Base-by-base conservation (phyloP, 208 protist genomes). In the Trypanosoma boissoni region DNA sequence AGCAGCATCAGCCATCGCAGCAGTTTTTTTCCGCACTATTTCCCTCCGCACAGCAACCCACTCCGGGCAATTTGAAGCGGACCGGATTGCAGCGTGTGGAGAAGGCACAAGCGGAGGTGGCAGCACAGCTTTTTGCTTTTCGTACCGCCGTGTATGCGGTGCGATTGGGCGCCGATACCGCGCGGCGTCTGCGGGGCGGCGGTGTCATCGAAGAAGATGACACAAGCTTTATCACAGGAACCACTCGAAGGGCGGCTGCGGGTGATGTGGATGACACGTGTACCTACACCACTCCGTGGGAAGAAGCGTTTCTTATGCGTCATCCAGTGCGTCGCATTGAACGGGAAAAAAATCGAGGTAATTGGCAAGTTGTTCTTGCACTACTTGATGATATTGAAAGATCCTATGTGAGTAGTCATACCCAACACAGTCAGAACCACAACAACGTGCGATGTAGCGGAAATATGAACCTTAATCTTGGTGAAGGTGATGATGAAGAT, bases 11-110 rank as follows among this genome's bases (percentile, higher is more conserved):
- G 12, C 48, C 12, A 12, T 46, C 20, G 8, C 43, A 58, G 12
- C 49, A 60, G 6, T 64, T 72, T 45, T 82, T 58, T 60, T 84
- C 76, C 2, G 65, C 76, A 4, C 54, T 89, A 0, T 89, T 89
- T 50, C 82, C 82, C 0, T 72, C 54, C 16, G 56, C 66, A 20
- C 56, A 65, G 20, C 57, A 39, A 24, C 10, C 18, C 9, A 31
- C 23, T 4, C 48, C 20, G 16, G 14, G 43, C 24, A 18, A 37
- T 49, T 20, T 24, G 31, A 7, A 12, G 20, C 43, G 5, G 48
- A 23, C 28, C 43, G 20, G 5, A 57, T 26, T 37, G n/a, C n/a
- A 59, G 12, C 64, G 64, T 16, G 24, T 12, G 24, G 57, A 71
- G 9, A 50, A 32, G 48, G 56, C 64, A 27, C 39, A 64, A 31